Conservation (phyloP, 495 filamentous ascomycete genomes). For the Chaetomium cochliodes region DNA sequence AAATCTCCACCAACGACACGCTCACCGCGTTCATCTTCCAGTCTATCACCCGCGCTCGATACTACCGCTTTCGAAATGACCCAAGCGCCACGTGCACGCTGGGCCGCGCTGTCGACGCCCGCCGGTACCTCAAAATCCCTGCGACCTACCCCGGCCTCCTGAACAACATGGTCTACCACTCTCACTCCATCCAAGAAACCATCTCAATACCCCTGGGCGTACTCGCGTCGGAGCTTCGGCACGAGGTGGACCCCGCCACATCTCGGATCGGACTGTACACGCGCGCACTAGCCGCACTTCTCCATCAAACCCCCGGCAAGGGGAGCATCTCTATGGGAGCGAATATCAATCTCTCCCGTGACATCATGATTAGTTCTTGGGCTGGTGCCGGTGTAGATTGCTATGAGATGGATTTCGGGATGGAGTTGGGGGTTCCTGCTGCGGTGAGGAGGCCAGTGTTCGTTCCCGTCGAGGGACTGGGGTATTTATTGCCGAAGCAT, state of each 20-base stretch:
- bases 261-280: slow-evolving; percentile 34
- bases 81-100: slow-evolving; percentile 36
- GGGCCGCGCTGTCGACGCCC: slow-evolving; percentile 53
- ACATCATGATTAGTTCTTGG: slow-evolving; percentile 58
- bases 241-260: slow-evolving; percentile 42
- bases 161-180: slow-evolving; percentile 45
- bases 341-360: slow-evolving; percentile 30
- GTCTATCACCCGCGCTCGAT: slow-evolving; percentile 46
- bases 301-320: slow-evolving; percentile 40
- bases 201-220: slow-evolving; percentile 38
- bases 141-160: slow-evolving; percentile 47
- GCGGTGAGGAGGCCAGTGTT: slow-evolving; percentile 52
- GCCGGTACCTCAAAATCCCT: slow-evolving; percentile 46
- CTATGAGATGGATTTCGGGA: slow-evolving; percentile 50
- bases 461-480: slow-evolving; percentile 45
- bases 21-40: slow-evolving; percentile 55
- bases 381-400: slow-evolving; percentile 39
- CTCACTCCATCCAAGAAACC: slow-evolving; percentile 34
- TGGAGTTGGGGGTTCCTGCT: slow-evolving; percentile 50
- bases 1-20: slow-evolving; percentile 52
- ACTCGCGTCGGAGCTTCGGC: slow-evolving; percentile 48
- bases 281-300: slow-evolving; percentile 45
- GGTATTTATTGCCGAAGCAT: slow-evolving; percentile 49
- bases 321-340: slow-evolving; percentile 32
- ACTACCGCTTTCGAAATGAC: slow-evolving; percentile 35